Conservation (phyloP, 352 stramenopile genomes). For the Pythium coloratum region DNA sequence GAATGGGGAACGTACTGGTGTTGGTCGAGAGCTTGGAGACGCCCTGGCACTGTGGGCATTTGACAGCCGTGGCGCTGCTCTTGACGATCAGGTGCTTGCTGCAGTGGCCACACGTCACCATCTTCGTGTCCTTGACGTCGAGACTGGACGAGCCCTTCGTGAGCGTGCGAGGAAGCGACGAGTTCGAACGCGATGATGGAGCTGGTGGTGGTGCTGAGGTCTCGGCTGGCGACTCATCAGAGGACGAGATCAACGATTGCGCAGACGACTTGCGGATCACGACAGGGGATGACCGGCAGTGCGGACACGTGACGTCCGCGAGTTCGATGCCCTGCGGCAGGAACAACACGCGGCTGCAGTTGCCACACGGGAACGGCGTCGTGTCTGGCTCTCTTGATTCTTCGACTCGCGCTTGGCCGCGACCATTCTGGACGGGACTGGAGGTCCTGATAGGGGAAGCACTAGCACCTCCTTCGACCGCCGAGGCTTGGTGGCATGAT, state of each 20-base stretch:
- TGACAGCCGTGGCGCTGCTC: constrained; percentile 71
- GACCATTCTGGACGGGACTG: background rate
- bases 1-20: constrained; percentile 59
- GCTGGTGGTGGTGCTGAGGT: background rate
- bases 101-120: constrained; percentile 85
- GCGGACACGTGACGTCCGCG: constrained; percentile 63
- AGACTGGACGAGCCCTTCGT: constrained; percentile 27
- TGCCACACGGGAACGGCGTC: constrained; percentile 40
- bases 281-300: constrained; percentile 58
- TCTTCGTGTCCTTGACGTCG: constrained; percentile 78
- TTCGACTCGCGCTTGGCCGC: background rate
- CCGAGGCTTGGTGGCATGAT: constrained; percentile 9
- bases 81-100: constrained; percentile 84
- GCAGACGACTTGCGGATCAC: constrained; percentile 26
- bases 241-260: constrained; percentile 20
- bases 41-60: constrained; percentile 77
- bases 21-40: constrained; percentile 83
- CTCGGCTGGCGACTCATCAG: constrained; percentile 6
- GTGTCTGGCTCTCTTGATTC: constrained; percentile 2
- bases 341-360: constrained; percentile 50
- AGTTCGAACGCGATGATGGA: background rate
- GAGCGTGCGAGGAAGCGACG: background rate
- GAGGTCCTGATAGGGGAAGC: background rate
- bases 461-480: background rate
- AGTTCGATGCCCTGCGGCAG: constrained; percentile 43